Evolutionary conservation across 1,139 yeast genomes (phyloP).

Genomic region (Scheffersomyces segobiensis): DNA sequence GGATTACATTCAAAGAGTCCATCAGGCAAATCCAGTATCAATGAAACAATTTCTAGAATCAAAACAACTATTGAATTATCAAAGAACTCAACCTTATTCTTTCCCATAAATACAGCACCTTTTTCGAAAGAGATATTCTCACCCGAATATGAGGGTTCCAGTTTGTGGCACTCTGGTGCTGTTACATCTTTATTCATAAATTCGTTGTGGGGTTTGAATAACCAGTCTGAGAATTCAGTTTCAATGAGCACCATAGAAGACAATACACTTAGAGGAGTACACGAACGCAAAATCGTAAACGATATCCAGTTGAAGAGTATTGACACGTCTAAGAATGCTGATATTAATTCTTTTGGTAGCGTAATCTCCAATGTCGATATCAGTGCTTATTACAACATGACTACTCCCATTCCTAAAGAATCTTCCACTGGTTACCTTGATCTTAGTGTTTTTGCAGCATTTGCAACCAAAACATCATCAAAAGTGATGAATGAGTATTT

Average conservation of each 20-base stretch:
- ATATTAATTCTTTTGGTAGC: not conserved
- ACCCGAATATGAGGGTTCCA: conserved; percentile 16
- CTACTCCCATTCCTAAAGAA: not conserved
- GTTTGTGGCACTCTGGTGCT: conserved; percentile 46
- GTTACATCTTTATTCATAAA: conserved; percentile 31
- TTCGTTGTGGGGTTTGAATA: conserved; percentile 41
- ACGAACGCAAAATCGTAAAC: conserved; percentile 35
- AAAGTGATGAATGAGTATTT: conserved; percentile 10
- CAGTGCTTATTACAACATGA: conserved; percentile 10
- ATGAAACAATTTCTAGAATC: conserved; percentile 39
- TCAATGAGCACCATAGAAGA: conserved; percentile 38
- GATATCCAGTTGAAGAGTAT: conserved; percentile 22
- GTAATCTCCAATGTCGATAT: conserved; percentile 16
- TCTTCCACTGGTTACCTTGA: conserved; percentile 2
- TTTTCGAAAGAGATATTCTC: conserved; percentile 5
- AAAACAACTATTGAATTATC: conserved; percentile 46
- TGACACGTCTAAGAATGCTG: not conserved
- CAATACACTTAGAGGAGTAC: conserved; percentile 27
- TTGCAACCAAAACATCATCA: conserved; percentile 2
- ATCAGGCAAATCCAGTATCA: conserved; percentile 1
- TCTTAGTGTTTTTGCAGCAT: conserved; percentile 6
- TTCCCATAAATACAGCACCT: conserved; percentile 41
- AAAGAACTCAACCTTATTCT: conserved; percentile 45
- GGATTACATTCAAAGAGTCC: conserved; percentile 15
- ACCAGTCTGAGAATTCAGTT: conserved; percentile 19